Base-by-base conservation (phyloP, 345 rosid species). In the Hibiscus syriacus region DNA sequence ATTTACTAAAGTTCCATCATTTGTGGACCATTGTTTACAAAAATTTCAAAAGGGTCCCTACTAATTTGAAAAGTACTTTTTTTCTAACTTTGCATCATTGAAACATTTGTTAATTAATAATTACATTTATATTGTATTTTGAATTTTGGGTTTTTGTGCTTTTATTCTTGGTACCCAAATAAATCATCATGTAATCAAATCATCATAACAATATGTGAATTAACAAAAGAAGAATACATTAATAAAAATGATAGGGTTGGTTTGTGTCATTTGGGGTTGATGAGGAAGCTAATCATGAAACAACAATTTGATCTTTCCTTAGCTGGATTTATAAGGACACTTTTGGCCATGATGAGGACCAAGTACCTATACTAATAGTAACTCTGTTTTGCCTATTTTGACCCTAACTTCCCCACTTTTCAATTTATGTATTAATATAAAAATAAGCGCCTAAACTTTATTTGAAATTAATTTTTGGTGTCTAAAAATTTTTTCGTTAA, bases 271-370 rank as follows among this genome's bases (percentile, higher is more conserved):
- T 38, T 48, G 59, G n/a, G 49, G 48, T 66, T 32, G 48, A 66
- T 54, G 26, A 1, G 54, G 39, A 57, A 48, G 10, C 68, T 17
- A 52, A 59, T 27, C 73, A 30, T 56, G 39, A 55, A 69, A 55
- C 19, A 63, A 25, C 67, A 17, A 34, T 13, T 64, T 26, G 29
- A 19, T 48, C 36, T 38, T 72, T 27, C 69, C 57, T 58, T 69
- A 77, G 77, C 83, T 73, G 68, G 77, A 72, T 29, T 4, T 57
- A 63, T 48, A 38, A 59, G 62, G 80, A 70, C 76, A 70, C 32
- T 56, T 75, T 69, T 54, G 70, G 73, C 68, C 43, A 54, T 59
- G 53, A 73, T 68, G 59, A 70, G 36, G 78, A 72, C 85, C 30
- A 43, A 69, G 11, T 67, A 72, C 57, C 81, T 54, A 4, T 36